Percentiles rank a stretch among this genome's conserved stretches.
Conservation (phyloP, 2,329 filamentous ascomycete species). For the Colletotrichum viniferum region DNA sequence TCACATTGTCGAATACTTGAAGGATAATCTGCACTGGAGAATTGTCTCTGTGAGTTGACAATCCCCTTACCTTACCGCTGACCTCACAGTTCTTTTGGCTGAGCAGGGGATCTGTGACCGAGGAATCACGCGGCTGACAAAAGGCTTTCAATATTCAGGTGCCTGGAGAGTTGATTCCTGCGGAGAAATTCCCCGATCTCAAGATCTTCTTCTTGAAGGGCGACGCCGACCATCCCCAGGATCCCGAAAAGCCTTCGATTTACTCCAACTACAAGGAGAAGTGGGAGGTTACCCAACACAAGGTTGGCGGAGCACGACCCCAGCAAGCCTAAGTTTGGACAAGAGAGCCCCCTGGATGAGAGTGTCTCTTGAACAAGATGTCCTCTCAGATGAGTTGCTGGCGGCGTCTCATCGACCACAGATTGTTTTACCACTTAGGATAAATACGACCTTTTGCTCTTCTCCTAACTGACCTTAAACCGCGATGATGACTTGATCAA, state of each 20-base stretch:
- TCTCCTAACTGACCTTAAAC: not conserved
- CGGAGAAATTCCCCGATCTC: rapidly evolving
- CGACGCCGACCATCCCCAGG: not conserved
- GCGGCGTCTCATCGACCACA: not conserved
- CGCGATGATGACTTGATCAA: not conserved
- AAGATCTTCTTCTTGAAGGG: not conserved
- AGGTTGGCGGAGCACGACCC: not conserved
- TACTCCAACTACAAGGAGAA: not conserved
- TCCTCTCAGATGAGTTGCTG: too few relatives aligned
- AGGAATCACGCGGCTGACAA: rapidly evolving
- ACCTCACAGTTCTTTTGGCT: not conserved
- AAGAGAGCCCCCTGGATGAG: not conserved
- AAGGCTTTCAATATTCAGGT: rapidly evolving
- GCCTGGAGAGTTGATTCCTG: rapidly evolving
- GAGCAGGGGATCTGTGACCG: not conserved
- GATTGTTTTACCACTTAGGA: not conserved
- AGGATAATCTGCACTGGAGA: not conserved
- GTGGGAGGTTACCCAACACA: not conserved
- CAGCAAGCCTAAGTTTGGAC: not conserved
- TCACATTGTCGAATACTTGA: not conserved
- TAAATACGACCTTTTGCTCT: not conserved
- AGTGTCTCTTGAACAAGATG: too few relatives aligned
- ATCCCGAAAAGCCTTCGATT: rapidly evolving
- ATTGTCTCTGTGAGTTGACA: not conserved
- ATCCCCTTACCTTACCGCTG: not conserved